Evolutionary conservation across 1,139 yeast genomes (phyloP).

Genomic region (Pichia sp.): DNA sequence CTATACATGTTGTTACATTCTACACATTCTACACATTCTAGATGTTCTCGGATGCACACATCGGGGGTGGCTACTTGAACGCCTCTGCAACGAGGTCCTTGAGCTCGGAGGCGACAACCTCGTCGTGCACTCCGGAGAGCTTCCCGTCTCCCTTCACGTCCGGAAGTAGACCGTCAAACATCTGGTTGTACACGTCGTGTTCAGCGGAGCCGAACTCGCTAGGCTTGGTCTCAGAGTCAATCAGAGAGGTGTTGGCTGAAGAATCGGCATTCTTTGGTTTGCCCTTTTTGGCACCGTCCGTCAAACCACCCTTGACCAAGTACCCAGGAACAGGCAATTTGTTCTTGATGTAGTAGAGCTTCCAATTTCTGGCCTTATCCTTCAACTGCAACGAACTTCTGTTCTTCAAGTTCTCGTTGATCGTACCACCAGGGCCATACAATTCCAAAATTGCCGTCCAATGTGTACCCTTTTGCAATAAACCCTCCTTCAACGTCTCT

Average conservation of each 20-base stretch:
- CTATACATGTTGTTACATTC: no score
- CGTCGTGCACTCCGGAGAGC: constrained; percentile 22
- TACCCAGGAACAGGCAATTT: constrained; percentile 76
- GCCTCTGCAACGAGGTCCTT: constrained; percentile 34
- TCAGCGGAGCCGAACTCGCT: constrained; percentile 1
- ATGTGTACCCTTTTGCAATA: constrained; percentile 83
- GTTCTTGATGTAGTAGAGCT: constrained; percentile 74
- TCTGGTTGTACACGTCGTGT: constrained; percentile 16
- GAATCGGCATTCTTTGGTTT: constrained; percentile 7
- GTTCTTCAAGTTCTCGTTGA: constrained; percentile 79
- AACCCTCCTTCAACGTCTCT: constrained; percentile 75
- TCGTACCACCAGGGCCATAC: constrained; percentile 90
- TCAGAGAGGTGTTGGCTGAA: background rate
- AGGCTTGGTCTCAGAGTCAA: background rate
- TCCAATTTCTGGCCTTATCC: constrained; percentile 96
- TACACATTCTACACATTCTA: no score
- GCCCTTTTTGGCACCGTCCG: constrained; percentile 13
- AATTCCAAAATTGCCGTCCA: constrained; percentile 89
- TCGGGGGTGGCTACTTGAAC: constrained; percentile 23
- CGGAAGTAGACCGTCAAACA: constrained; percentile 10
- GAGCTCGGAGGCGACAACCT: constrained; percentile 29
- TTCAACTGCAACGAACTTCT: constrained; percentile 89
- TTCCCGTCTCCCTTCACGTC: constrained; percentile 4
- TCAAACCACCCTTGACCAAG: constrained; percentile 61
- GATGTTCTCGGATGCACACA: no score